A percentile compares a stretch with the other conserved stretches of the same genome.
phyloP scores from a whole-genome alignment of 2,329 filamentous ascomycete species.

The Verticillium tricorpus region DNA sequence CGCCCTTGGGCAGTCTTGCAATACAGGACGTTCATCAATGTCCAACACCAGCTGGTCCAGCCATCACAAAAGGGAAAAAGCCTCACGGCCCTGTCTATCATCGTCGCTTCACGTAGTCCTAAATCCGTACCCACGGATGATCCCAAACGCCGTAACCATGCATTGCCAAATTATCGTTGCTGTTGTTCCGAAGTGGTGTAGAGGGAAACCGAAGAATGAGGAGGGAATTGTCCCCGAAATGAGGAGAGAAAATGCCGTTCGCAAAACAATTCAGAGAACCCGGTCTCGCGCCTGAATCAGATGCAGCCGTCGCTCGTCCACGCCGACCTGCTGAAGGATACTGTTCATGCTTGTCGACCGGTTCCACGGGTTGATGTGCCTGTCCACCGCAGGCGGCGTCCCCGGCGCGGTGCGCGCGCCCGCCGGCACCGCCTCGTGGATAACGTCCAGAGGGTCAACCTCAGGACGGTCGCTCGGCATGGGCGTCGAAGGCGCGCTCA shows the following conservation, averaged over 20 bases:
- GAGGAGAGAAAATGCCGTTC: neutral
- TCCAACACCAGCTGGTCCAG: neutral
- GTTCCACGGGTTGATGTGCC: conserved; percentile 7
- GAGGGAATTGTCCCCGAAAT: neutral
- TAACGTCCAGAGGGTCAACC: conserved; percentile 20
- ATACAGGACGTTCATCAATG: neutral
- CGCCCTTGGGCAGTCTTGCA: neutral
- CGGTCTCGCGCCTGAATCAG: conserved; percentile 30
- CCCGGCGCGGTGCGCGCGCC: neutral
- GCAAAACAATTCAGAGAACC: conserved; percentile 14
- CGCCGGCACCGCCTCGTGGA: conserved; percentile 16
- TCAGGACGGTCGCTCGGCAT: conserved; percentile 26
- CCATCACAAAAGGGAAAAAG: neutral
- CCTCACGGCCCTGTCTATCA: neutral
- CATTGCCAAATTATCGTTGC: neutral
- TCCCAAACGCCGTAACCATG: neutral
- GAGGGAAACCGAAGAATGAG: neutral
- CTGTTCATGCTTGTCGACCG: conserved; percentile 12
- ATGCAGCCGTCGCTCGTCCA: conserved; percentile 23
- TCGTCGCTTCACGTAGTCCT: neutral
- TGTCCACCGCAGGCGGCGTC: neutral
- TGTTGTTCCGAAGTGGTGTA: neutral
- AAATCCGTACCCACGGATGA: neutral
- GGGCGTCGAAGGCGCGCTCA: conserved; percentile 47
- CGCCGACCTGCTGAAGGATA: conserved; percentile 7